Conservation (phyloP, 306 rosid genomes). For the Nissolia schottii region DNA sequence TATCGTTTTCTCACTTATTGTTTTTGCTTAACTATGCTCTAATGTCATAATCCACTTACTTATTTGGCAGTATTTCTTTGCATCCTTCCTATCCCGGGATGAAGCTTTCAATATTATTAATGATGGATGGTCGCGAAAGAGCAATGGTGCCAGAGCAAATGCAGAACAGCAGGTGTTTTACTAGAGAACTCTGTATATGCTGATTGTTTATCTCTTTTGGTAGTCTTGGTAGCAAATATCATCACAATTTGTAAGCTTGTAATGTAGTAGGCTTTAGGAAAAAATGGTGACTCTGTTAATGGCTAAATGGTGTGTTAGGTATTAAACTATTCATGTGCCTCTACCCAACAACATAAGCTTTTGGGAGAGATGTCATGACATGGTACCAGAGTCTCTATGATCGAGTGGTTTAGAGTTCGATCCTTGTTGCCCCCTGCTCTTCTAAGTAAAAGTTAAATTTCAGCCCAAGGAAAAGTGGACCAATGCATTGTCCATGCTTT, state of each 20-base stretch:
- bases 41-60: conserved; percentile 24
- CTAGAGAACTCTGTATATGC: not conserved
- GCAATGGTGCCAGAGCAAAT: conserved; percentile 37
- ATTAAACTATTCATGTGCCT: too few species aligned
- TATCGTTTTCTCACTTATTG: not conserved
- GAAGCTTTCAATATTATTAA: conserved; percentile 81
- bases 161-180: conserved; percentile 56
- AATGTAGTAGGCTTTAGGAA: not conserved
- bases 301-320: too few species aligned
- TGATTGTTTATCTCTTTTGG: conserved; percentile 13
- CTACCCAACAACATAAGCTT: too few species aligned
- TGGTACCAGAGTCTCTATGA: too few species aligned
- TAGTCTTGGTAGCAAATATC: not conserved
- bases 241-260: not conserved
- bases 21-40: conserved; percentile 23
- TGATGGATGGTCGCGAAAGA: conserved; percentile 72
- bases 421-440: too few species aligned
- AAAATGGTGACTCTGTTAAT: not conserved
- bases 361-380: too few species aligned
- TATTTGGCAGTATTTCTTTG: conserved; percentile 80
- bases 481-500: too few species aligned
- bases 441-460: too few species aligned
- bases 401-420: too few species aligned
- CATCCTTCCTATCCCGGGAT: conserved; percentile 89
- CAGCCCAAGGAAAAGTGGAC: too few species aligned